Evolutionary conservation across 306 rosid genomes (phyloP), one percentile per base, ranked within the genome.

Genomic region (Biancaea sappan): DNA sequence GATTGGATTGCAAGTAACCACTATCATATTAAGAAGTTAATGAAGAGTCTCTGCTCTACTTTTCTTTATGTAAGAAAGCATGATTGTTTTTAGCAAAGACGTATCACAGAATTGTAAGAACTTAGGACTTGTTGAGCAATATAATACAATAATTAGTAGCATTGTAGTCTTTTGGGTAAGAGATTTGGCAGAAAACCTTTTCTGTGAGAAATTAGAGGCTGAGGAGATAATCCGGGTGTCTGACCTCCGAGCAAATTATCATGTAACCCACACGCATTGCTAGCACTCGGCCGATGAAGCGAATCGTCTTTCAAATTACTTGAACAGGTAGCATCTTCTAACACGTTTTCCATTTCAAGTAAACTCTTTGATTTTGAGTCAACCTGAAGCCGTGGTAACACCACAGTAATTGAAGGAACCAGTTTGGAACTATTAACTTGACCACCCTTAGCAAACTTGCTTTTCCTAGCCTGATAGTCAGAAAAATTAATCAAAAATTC

Each of bases 401-500:
- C 78, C 29, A 51, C 48, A 47, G 12, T 62, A 79, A 58, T 79
- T 10, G 85, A 75, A 26, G 88, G 64, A 72, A 67, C 77, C 53
- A 74, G 75, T 65, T 86, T 83, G 32, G 81, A 77, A 71, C 62
- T 74, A 76, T 70, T 82, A 15, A 58, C 31, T 66, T 58, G 86
- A 69, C 57, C 77, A n/a, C 66, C 70, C 69, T 85, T 76, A 48
- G 72, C 46, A 65, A 56, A 74, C 84, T 82, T 94, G 57, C 77
- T 63, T 70, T 57, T 84, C 81, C 84, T 91, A 72, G 80, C 82
- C 98, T 94, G 74, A 53, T 52, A 60, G 68, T 46, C 44, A 79
- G 61, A 74, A 69, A 72, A 31, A 74, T 66, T 54, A 16, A 52
- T 52, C 16, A 35, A 21, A 31, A 48, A 64, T 51, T 60, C 19